Evolutionary conservation across 129 eudicot genomes (phyloP).

Genomic region (Silybum marianum): DNA sequence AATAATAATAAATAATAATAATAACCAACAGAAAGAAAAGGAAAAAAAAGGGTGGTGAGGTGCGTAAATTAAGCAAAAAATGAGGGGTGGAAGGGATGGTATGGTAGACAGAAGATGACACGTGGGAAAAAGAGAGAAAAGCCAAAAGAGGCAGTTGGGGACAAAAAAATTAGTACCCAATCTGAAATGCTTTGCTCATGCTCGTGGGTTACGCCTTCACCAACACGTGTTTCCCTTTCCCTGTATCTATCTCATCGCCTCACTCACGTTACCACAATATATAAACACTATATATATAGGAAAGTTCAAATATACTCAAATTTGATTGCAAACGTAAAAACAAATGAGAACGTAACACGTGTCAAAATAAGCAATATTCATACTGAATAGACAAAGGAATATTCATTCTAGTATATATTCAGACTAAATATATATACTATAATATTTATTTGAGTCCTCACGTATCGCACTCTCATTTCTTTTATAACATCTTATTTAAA

Average conservation of each 20-base stretch:
- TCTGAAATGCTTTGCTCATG: constrained; percentile 31
- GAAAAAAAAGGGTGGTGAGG: background rate
- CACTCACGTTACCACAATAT: background rate
- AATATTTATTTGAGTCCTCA: no score
- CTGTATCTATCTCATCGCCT: constrained; percentile 7
- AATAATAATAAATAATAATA: background rate
- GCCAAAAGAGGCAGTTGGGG: constrained; percentile 36
- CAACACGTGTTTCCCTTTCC: constrained; percentile 40
- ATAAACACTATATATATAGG: background rate
- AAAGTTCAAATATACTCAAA: no score
- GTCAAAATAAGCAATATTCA: no score
- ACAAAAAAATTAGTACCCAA: constrained; percentile 32
- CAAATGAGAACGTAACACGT: no score
- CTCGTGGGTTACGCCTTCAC: constrained; percentile 38
- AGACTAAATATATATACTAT: no score
- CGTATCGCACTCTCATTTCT: no score
- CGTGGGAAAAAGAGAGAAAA: constrained; percentile 14
- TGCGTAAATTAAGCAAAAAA: constrained; percentile 34
- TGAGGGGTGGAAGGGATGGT: constrained; percentile 31
- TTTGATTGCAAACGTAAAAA: no score
- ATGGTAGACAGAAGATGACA: background rate
- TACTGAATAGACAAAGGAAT: no score
- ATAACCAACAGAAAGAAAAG: constrained; percentile 36
- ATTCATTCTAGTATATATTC: no score
- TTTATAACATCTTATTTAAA: no score